Base-by-base conservation (phyloP, 140 eudicot genomes). In the Artemisia princeps region DNA sequence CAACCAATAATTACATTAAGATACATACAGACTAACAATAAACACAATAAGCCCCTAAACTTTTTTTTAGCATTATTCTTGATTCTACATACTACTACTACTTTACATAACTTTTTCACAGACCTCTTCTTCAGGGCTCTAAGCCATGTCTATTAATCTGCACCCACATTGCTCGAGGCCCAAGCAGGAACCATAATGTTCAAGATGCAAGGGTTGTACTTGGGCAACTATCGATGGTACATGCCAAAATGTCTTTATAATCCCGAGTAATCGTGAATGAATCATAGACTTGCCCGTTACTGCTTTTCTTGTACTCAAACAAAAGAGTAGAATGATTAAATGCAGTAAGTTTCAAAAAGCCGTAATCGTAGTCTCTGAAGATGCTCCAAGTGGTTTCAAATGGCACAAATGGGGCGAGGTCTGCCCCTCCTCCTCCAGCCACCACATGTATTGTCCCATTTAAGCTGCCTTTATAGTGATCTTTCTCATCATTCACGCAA, bases 191-290 rank as follows among this genome's bases (percentile, higher is more conserved):
- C 64, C 42, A 60, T 4, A 11, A 45, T 61, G 30, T 14, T 69
- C 60, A 84, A 42, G 86, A 78, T 44, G 87, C 92, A 16, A 82
- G 70, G 6, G 92, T 85, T 49, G 75, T 79, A 57, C 79, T 71
- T 13, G 84, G 75, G 76, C 85, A 85, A 72, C 92, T 82, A 74
- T 74, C 87, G 13, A 62, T 40, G 13, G 53, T 40, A 17, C 80
- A 81, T 6, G 76, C 80, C 66, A 60, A 66, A 26, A 73, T 57
- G 66, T 81, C 70, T 33, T 55, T 62, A 52, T 77, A 71, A 65
- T 73, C 86, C 61, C 82, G 51, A 26, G 80, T 51, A 40, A 81
- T 69, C 11, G 75, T 81, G 76, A 81, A 81, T 2, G 86, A 81
- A 60, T 77, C 86, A 11, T 73, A 73, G 4, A 77, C 86, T 26